phyloP scores from a whole-genome alignment of 305 asterid genomes.

The Stenogyne calaminthoides region DNA sequence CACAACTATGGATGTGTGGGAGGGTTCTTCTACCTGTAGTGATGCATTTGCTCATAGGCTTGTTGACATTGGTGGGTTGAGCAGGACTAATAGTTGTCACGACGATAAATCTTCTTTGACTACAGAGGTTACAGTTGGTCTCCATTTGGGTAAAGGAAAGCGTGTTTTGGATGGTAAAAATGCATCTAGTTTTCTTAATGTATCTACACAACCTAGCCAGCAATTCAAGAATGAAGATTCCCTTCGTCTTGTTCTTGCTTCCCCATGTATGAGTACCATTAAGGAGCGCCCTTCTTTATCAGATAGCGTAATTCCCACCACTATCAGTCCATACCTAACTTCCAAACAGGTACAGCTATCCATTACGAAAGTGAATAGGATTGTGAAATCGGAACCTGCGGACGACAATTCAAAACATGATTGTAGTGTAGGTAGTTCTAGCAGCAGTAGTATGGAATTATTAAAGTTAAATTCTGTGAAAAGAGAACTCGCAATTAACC shows the following conservation, averaged over 20 bases:
- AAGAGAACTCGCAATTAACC: constrained; percentile 45
- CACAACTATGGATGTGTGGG: constrained; percentile 89
- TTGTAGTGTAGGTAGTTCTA: constrained; percentile 41
- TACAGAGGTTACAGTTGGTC: constrained; percentile 33
- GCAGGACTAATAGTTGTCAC: constrained; percentile 26
- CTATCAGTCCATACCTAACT: constrained; percentile 31
- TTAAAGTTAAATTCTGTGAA: constrained; percentile 43
- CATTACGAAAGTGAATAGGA: constrained; percentile 31
- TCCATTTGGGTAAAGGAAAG: constrained; percentile 51
- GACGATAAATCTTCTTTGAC: constrained; percentile 38
- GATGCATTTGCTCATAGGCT: constrained; percentile 40
- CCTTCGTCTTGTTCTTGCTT: constrained; percentile 66
- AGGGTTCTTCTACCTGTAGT: constrained; percentile 48
- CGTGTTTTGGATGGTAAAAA: constrained; percentile 34
- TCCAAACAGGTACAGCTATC: constrained; percentile 35
- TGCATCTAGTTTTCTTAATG: constrained; percentile 35
- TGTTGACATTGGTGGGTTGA: constrained; percentile 32
- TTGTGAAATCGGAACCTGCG: constrained; percentile 63
- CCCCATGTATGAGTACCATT: constrained; percentile 38
- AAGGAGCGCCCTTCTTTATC: constrained; percentile 35
- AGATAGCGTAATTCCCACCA: constrained; percentile 30
- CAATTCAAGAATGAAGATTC: constrained; percentile 45
- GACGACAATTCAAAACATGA: constrained; percentile 48
- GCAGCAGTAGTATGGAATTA: constrained; percentile 41
- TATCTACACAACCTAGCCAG: constrained; percentile 31